Percentiles rank a stretch among this genome's conserved stretches.
These are phyloP conservation scores for Cladophialophora psammophila DNA, from an alignment of 2,329 filamentous ascomycete species.

Conservation along the genomic window DNA sequence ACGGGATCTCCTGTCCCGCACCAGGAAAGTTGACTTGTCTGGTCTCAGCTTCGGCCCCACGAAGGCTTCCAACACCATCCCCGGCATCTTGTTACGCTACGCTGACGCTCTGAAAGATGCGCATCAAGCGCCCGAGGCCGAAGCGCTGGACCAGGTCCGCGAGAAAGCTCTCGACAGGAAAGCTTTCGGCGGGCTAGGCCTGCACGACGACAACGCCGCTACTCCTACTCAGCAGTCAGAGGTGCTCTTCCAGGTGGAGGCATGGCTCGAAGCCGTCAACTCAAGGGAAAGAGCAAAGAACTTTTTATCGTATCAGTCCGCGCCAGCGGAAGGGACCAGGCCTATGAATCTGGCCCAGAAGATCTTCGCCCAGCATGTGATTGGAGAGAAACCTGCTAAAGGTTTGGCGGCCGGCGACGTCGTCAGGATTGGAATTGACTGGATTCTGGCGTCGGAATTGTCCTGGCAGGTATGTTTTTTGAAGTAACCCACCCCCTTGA, in stretches of 20 bases:
- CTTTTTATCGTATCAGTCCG: constrained; percentile 14
- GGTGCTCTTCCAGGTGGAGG: constrained; percentile 41
- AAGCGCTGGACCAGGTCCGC: constrained; percentile 25
- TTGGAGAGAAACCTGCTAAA: constrained; percentile 43
- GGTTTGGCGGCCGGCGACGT: constrained; percentile 50
- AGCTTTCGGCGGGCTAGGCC: constrained; percentile 31
- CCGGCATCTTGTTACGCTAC: constrained; percentile 17
- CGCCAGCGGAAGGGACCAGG: constrained; percentile 13
- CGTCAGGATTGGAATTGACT: constrained; percentile 55
- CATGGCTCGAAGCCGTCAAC: constrained; percentile 45
- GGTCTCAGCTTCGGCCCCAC: neutral
- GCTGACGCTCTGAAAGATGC: constrained; percentile 12
- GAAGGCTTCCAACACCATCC: constrained; percentile 2
- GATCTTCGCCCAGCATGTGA: constrained; percentile 56
- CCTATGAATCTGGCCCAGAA: constrained; percentile 57
- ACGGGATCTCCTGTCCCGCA: constrained; percentile 15
- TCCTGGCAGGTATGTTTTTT: constrained; percentile 47
- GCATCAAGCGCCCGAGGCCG: constrained; percentile 18
- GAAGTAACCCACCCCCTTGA: neutral
- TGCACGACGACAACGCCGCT: constrained; percentile 4
- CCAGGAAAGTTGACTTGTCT: constrained; percentile 7
- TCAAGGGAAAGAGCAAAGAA: constrained; percentile 37
- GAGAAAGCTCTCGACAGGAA: constrained; percentile 30
- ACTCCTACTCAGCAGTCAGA: constrained; percentile 33
- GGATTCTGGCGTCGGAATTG: constrained; percentile 56